Evolutionary conservation across 2,329 filamentous ascomycete species (phyloP).

Genomic region (Colletotrichum graminicola): DNA sequence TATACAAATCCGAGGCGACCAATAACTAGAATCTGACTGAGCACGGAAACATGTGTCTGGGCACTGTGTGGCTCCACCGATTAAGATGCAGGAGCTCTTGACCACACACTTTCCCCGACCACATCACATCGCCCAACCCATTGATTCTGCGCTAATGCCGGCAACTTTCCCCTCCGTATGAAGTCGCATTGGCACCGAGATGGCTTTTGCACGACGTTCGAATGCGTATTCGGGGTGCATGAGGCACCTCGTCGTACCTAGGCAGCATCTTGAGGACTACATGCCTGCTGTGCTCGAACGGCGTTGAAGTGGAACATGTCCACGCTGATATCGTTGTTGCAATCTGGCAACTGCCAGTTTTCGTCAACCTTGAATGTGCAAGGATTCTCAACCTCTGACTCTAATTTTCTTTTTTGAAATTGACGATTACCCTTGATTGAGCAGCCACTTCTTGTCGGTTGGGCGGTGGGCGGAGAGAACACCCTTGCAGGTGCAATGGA

Average conservation of each 20-base stretch:
- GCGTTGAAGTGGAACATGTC: neutral
- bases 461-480: neutral
- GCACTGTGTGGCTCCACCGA: neutral
- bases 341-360: neutral
- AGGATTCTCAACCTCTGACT: neutral
- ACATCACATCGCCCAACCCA: neutral
- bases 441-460: neutral
- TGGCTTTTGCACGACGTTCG: neutral
- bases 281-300: neutral
- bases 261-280: neutral
- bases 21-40: neutral
- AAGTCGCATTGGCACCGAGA: neutral
- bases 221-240: neutral
- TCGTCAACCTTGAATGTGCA: neutral
- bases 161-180: neutral
- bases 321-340: neutral
- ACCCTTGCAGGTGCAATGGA: neutral
- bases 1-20: no score
- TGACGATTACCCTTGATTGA: neutral
- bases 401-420: neutral
- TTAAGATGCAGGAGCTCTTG: neutral
- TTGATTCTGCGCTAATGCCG: neutral
- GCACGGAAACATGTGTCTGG: neutral
- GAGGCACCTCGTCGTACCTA: neutral
- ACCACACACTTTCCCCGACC: constrained; percentile 3